Base-by-base conservation (phyloP, 2,329 filamentous ascomycete genomes). In the Pochonia chlamydosporia region DNA sequence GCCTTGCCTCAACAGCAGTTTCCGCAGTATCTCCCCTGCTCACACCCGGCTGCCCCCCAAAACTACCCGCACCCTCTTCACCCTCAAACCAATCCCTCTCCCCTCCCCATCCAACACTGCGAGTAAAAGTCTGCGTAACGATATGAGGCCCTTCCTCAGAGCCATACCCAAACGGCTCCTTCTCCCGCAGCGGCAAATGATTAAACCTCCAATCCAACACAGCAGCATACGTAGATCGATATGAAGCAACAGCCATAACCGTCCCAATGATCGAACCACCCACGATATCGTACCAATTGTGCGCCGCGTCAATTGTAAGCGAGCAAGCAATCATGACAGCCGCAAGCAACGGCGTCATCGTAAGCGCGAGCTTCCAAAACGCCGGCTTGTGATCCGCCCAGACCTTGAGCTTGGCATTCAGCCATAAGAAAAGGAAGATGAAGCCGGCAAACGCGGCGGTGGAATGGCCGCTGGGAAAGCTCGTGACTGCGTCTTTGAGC, bases 381-480 rank as follows among this genome's bases (percentile, higher is more conserved):
- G 78, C 72, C 0, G 84, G 76, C 49, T 84, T 81, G 59, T 84
- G 79, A 60, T 85, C 81, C 18, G 76, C 71, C 67, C 78, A 86
- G 43, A 86, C 75, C 66, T 87, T 87, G 33, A 88, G 68, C 66
- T 88, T 87, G 28, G 81, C 84, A 57, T 87, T 87, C 23, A 87
- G 69, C 67, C 85, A 88, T 10, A 87, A 68, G 54, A 75, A 82
- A 7, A 87, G 65, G 58, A 79, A 87, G 7, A 81, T 71, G 51
- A 79, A 81, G 2, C 79, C 79, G 0, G 82, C 79, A 49, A 82
- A 85, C 0, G 81, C 80, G 2, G 78, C 79, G 0, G 81, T 82
- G 1, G 81, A 75, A 61, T 88, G 84, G 1, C 84, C 84, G 5
- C 80, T 85, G 0, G 84, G 84, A 55, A 88, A 85, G 1, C 77